Evolutionary conservation across 2,329 filamentous ascomycete species (phyloP).

Genomic region (Fusarium pseudoanthophilum): DNA sequence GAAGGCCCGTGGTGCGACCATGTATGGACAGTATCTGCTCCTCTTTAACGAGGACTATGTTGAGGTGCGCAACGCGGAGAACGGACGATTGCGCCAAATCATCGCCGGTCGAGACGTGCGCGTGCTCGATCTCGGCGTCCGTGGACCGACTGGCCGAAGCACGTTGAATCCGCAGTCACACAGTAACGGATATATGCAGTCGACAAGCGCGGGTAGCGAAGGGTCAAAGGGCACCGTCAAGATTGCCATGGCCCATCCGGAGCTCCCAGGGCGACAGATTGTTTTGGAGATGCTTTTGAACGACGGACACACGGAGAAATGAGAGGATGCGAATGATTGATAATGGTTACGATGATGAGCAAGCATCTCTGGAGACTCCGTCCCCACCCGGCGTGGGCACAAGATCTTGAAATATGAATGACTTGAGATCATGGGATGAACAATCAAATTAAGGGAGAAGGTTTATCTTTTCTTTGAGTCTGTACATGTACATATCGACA

Average conservation of each 20-base stretch:
- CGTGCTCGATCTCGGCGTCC: constrained; percentile 85
- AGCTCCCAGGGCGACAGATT: constrained; percentile 84
- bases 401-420: background rate
- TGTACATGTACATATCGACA: constrained; percentile 37
- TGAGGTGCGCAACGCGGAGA: constrained; percentile 96
- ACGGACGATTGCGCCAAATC: constrained; percentile 91
- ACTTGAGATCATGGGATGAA: constrained; percentile 2
- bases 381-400: constrained; percentile 9
- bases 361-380: constrained; percentile 5
- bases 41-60: constrained; percentile 97
- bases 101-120: constrained; percentile 91
- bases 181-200: constrained; percentile 50
- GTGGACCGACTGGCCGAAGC: constrained; percentile 66
- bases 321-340: constrained; percentile 5
- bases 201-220: constrained; percentile 51
- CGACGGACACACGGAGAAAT: constrained; percentile 74
- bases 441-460: background rate
- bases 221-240: constrained; percentile 82
- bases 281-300: constrained; percentile 94
- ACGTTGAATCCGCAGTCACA: constrained; percentile 49
- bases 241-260: constrained; percentile 94
- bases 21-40: constrained; percentile 91
- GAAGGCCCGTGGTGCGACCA: constrained; percentile 82
- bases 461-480: constrained; percentile 24
- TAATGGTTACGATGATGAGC: constrained; percentile 14